phyloP scores from a whole-genome alignment of 1,284 basidiomycete genomes.

The Blastosporella zonata region DNA sequence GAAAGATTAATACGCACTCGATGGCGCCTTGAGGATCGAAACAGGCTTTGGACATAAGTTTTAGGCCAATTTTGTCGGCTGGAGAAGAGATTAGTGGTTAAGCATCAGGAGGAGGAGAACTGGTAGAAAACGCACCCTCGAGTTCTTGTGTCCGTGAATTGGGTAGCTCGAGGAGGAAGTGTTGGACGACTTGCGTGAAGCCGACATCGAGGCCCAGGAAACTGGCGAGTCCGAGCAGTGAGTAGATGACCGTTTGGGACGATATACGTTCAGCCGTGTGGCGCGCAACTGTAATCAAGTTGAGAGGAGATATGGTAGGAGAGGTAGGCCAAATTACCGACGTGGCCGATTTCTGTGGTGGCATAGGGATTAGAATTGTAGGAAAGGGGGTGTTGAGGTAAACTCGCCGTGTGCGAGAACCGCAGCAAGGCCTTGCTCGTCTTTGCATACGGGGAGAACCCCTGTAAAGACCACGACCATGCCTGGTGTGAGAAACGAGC shows the following conservation, averaged over 20 bases:
- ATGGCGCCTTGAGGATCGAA: slow-evolving; percentile 77
- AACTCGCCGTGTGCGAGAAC: slow-evolving; percentile 79
- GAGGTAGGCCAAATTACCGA: slow-evolving; percentile 40
- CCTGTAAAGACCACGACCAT: slow-evolving; percentile 87
- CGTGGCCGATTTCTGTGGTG: slow-evolving; percentile 79
- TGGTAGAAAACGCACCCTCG: slow-evolving; percentile 57
- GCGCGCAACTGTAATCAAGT: slow-evolving; percentile 56
- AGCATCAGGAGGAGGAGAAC: neutral
- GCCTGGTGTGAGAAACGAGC: slow-evolving; percentile 19
- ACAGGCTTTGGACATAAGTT: slow-evolving; percentile 75
- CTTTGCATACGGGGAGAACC: slow-evolving; percentile 76
- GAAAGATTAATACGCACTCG: slow-evolving; percentile 38
- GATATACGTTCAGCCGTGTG: slow-evolving; percentile 74
- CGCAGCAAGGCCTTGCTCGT: slow-evolving; percentile 83
- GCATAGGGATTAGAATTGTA: neutral
- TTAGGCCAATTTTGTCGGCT: slow-evolving; percentile 79
- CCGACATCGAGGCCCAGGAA: slow-evolving; percentile 57
- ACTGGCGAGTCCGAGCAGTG: slow-evolving; percentile 49
- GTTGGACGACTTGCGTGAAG: slow-evolving; percentile 42
- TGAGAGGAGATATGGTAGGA: neutral
- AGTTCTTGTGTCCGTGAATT: slow-evolving; percentile 81
- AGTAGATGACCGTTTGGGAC: slow-evolving; percentile 52
- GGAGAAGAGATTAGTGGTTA: neutral
- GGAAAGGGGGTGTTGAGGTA: neutral
- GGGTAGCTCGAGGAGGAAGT: slow-evolving; percentile 70